Percentiles rank a stretch among this genome's conserved stretches.
phyloP scores from a whole-genome alignment of 345 rosid genomes.

The Zanthoxylum bungeanum region DNA sequence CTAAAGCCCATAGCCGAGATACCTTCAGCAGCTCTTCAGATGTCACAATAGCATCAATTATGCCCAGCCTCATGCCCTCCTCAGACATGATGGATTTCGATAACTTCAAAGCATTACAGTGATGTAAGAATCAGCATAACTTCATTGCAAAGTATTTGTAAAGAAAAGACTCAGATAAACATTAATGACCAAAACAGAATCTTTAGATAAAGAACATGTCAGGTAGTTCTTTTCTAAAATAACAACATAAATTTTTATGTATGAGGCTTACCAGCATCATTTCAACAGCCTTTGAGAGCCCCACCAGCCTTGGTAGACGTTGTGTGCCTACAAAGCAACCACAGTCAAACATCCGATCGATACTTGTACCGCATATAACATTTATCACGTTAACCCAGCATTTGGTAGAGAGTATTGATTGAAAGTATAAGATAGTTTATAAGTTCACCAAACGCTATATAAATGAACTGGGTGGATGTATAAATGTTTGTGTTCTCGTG shows the following conservation, averaged over 20 bases:
- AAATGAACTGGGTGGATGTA: neutral
- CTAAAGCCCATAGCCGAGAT: conserved; percentile 81
- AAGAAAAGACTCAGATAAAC: neutral
- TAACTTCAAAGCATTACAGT: conserved; percentile 40
- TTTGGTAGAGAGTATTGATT: too few species aligned
- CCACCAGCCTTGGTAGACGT: conserved; percentile 92
- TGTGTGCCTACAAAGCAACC: conserved; percentile 70
- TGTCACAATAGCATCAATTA: conserved; percentile 72
- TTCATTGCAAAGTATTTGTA: neutral
- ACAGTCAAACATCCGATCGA: conserved; percentile 11
- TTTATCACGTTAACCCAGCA: conserved; percentile 12
- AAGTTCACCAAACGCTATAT: too few species aligned
- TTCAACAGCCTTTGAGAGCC: conserved; percentile 80
- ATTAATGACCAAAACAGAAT: neutral
- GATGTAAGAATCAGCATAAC: neutral
- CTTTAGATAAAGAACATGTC: neutral
- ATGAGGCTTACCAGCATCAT: conserved; percentile 69
- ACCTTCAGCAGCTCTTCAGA: conserved; percentile 73
- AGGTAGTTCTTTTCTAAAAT: neutral
- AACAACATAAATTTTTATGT: neutral
- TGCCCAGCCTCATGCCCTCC: conserved; percentile 84
- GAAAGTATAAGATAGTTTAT: too few species aligned
- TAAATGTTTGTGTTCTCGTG: neutral
- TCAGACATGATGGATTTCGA: conserved; percentile 84
- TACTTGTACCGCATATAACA: conserved; percentile 10